These are phyloP conservation scores for Datura wrightii DNA, from an alignment of 257 asterid genomes.

Conservation along the genomic window DNA sequence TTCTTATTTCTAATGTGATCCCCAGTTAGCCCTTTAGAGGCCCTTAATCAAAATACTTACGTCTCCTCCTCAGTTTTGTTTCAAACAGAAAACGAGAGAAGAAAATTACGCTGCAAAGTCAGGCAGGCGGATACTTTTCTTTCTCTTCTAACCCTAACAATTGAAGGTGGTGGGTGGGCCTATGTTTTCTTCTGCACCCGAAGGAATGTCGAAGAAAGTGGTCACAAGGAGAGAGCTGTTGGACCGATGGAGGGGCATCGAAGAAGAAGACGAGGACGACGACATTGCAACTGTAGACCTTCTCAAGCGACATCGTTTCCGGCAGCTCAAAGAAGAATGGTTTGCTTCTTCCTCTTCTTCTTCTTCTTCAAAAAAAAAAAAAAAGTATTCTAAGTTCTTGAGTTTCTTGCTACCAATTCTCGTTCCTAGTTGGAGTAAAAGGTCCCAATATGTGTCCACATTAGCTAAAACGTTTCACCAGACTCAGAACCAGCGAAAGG, in stretches of 20 bases:
- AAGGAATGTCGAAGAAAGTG: slow-evolving; percentile 56
- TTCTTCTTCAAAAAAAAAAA: no score
- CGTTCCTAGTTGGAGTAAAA: not conserved
- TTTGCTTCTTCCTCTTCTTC: slow-evolving; percentile 18
- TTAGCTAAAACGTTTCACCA: not conserved
- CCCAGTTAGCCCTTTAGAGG: no score
- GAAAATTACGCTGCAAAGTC: no score
- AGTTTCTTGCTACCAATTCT: not conserved
- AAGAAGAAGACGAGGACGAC: slow-evolving; percentile 68
- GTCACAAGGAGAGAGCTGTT: slow-evolving; percentile 64
- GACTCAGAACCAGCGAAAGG: no score
- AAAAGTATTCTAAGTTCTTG: no score
- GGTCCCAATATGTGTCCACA: no score
- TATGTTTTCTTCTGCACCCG: not conserved
- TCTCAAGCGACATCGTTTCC: slow-evolving; percentile 68
- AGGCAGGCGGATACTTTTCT: not conserved
- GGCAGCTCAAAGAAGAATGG: slow-evolving; percentile 92
- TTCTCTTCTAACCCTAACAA: not conserved
- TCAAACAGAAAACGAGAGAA: no score
- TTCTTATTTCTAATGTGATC: no score
- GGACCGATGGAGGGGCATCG: slow-evolving; percentile 87
- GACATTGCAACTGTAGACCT: slow-evolving; percentile 48
- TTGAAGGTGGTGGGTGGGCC: no score
- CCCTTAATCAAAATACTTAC: no score
- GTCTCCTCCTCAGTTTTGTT: no score